Evolutionary conservation across 2,329 filamentous ascomycete species (phyloP), one percentile per base, ranked within the genome.

Genomic region (Sordariomycetes sp.): DNA sequence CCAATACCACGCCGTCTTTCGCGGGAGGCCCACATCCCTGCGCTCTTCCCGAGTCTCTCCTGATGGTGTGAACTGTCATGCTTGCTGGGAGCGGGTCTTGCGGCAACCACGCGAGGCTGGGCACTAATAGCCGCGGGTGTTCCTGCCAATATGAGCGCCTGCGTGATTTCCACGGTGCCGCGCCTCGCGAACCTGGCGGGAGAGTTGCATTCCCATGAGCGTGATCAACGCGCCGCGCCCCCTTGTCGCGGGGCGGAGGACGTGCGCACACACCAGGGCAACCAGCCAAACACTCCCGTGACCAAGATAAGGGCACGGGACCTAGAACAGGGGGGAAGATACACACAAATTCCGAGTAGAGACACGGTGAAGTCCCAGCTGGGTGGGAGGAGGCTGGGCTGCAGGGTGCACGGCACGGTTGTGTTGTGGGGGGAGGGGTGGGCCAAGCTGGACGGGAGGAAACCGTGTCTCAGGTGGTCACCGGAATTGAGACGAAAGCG

Each of bases 301-400:
- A 57, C 32, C 55, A 25, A 22, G 55, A 57, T 57, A 53, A 57
- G 55, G 46, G 55, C 55, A 40, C 32, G 46, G 54, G 55, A 28
- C 11, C 24, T 3, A 28, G 20, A 37, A 40, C 55, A 57, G 22
- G 55, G 55, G 32, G 52, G 12, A 20, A 8, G 54, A 55, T 55
- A 57, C 46, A 57, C 46, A 34, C 54, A 55, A 14, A 55, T 50
- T 57, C 7, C 43, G 43, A 22, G 50, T 32, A 24, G 46, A 50
- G 20, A 50, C 20, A 20, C n/a, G 46, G 46, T n/a, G 46, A 24
- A 46, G 40, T 18, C 18, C 40, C 40, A 46, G 40, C 40, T 46
- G 18, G 11, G 8, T 8, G 28, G 28, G 28, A 32, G 28, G 28
- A n/a, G 37, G 37, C 37, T 40, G 18, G 7, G 40, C n/a, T n/a